Evolutionary conservation across 805 yeast species (phyloP).

Genomic region (Candida sphagnicola): DNA sequence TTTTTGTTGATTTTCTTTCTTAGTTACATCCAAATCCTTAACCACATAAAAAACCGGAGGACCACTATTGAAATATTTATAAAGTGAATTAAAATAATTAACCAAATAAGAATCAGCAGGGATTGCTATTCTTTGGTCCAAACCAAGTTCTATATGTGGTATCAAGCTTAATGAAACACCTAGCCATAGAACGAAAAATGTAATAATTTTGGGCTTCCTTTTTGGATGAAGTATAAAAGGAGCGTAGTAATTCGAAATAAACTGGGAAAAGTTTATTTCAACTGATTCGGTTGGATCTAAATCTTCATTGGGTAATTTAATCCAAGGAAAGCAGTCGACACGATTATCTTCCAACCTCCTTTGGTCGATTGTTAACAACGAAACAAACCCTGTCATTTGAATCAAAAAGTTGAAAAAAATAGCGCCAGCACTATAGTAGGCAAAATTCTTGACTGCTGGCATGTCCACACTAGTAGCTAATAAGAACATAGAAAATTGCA

Average conservation of each 20-base stretch:
- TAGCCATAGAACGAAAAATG: slow-evolving; percentile 56
- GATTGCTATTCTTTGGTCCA: slow-evolving; percentile 86
- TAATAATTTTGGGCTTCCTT: slow-evolving; percentile 44
- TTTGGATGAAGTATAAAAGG: slow-evolving; percentile 52
- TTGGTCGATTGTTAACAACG: slow-evolving; percentile 68
- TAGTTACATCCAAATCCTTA: slow-evolving; percentile 61
- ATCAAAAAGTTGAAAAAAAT: slow-evolving; percentile 69
- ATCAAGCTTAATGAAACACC: slow-evolving; percentile 65
- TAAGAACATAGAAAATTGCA: slow-evolving; percentile 76
- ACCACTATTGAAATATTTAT: slow-evolving; percentile 72
- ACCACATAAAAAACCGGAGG: slow-evolving; percentile 90
- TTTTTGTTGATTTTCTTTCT: slow-evolving; percentile 58
- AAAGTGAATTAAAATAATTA: slow-evolving; percentile 74
- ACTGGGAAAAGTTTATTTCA: slow-evolving; percentile 22
- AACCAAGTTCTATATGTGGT: slow-evolving; percentile 71
- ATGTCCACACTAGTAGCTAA: slow-evolving; percentile 79
- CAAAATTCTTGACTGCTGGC: slow-evolving; percentile 97
- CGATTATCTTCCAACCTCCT: slow-evolving; percentile 53
- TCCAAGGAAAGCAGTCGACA: slow-evolving; percentile 60
- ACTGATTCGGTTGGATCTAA: slow-evolving; percentile 6
- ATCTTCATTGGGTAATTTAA: slow-evolving; percentile 19
- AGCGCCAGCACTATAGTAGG: slow-evolving; percentile 85
- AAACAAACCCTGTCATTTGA: slow-evolving; percentile 78
- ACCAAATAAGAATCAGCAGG: slow-evolving; percentile 81
- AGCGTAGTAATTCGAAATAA: slow-evolving; percentile 51